Conservation (phyloP, 208 protist genomes). For the Strigomonas oncopelti region DNA sequence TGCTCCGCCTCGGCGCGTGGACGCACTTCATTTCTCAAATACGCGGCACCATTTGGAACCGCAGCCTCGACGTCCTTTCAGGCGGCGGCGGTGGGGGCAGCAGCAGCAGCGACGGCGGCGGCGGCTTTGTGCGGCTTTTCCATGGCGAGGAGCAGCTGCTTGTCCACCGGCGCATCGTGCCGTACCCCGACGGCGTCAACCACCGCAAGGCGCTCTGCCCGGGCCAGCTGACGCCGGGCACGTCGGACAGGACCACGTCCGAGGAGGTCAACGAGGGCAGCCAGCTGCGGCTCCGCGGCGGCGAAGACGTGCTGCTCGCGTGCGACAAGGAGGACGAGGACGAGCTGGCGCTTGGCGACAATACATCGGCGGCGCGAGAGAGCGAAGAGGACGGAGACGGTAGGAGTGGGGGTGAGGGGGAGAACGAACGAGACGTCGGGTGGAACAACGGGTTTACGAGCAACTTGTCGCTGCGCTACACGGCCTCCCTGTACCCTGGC, state of each 20-base stretch:
- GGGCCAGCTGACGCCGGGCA: neutral
- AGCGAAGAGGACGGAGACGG: too few relatives aligned
- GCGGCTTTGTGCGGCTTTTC: conserved; percentile 49
- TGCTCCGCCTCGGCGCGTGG: conserved; percentile 50
- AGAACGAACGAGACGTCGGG: neutral
- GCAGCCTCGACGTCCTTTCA: conserved; percentile 27
- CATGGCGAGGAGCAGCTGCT: conserved; percentile 68
- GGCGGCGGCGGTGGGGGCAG: too few relatives aligned
- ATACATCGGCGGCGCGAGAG: neutral
- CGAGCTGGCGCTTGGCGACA: neutral
- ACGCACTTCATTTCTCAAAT: conserved; percentile 46
- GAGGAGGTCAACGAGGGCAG: conserved; percentile 2
- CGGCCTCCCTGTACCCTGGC: neutral
- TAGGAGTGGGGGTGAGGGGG: too few relatives aligned
- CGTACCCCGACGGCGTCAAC: conserved; percentile 62
- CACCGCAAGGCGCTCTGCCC: conserved; percentile 45
- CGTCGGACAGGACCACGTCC: neutral
- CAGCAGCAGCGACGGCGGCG: neutral
- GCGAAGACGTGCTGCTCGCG: conserved; percentile 54
- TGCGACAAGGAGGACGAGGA: conserved; percentile 32
- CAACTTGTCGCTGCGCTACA: neutral
- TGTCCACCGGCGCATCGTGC: conserved; percentile 64
- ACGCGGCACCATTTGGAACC: conserved; percentile 73
- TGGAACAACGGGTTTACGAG: neutral
- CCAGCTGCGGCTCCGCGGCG: conserved; percentile 40